These are phyloP conservation scores for Emericellopsis atlantica DNA, from an alignment of 2,329 filamentous ascomycete genomes.

Conservation along the genomic window DNA sequence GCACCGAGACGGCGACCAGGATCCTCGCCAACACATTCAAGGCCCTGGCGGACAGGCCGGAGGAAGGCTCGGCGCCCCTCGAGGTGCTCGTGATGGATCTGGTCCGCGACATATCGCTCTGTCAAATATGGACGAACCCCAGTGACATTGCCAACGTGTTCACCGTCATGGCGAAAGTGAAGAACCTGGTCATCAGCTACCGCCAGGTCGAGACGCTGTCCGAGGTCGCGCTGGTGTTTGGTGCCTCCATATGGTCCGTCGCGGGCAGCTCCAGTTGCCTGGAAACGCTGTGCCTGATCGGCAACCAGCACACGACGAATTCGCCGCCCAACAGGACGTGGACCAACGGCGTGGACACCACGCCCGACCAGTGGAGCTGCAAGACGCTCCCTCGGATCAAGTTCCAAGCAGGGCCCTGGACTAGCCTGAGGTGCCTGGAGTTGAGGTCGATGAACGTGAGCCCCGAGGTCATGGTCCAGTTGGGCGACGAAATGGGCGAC, in stretches of 20 bases:
- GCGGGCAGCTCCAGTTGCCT: constrained; percentile 30
- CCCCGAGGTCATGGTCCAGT: constrained; percentile 18
- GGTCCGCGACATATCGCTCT: constrained; percentile 32
- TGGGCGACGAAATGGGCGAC: constrained; percentile 17
- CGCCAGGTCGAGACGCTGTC: constrained; percentile 28
- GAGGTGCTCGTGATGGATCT: constrained; percentile 36
- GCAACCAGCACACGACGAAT: constrained; percentile 20
- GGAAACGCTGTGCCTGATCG: constrained; percentile 32
- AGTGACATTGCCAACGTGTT: constrained; percentile 37
- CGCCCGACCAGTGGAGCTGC: constrained; percentile 24
- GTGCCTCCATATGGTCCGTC: constrained; percentile 34
- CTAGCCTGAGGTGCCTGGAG: constrained; percentile 27
- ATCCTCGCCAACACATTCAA: constrained; percentile 40
- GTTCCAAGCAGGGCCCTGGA: constrained; percentile 17
- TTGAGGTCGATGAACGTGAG: constrained; percentile 27
- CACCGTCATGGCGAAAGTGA: constrained; percentile 23
- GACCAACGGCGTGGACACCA: constrained; percentile 21
- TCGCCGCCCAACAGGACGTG: constrained; percentile 10
- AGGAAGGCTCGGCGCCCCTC: constrained; percentile 27
- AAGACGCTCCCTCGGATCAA: constrained; percentile 23
- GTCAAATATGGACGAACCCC: constrained; percentile 36
- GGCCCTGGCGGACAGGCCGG: constrained; percentile 28
- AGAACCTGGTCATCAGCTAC: constrained; percentile 32
- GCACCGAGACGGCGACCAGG: constrained; percentile 32
- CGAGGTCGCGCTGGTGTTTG: constrained; percentile 22